Evolutionary conservation across 2,329 filamentous ascomycete species (phyloP), one percentile per base, ranked within the genome.

Genomic region (Chaetomiaceae sp.): DNA sequence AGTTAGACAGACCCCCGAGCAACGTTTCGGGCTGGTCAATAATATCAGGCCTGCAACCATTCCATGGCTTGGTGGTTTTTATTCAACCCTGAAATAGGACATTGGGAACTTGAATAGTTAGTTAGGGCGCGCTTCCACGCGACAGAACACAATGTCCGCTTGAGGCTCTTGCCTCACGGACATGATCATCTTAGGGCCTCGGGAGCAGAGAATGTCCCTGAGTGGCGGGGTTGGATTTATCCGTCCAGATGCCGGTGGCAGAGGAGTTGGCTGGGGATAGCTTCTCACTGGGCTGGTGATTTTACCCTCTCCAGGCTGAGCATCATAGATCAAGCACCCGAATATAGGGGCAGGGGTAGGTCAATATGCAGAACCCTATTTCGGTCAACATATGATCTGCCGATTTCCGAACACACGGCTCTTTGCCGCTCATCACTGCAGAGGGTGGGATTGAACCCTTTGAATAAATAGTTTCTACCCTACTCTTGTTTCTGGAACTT

Each of bases 271-370:
- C 25, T 9, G 25, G 25, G 25, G 9, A 6, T 27, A 9, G 25
- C 9, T 27, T 9, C 25, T 27, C 5, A 27, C 6, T 9, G 25
- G 25, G 9, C 25, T 34, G 36, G 19, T n/a, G 25, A 47, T 9
- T 55, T 61, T 59, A 56, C 49, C 59, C 55, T 44, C 39, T 50
- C 57, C 43, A 58, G 57, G 46, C 54, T 57, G 59, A 58, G 50
- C 36, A 42, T 3, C 4, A 11, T 25, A 37, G 53, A 57, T 59
- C 51, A 54, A 44, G n/a, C 58, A 38, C 49, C 39, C 44, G 37
- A 44, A 31, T 45, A 31, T 38, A 27, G 12, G 15, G 37, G 22
- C 23, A 25, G 36, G 42, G 17, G 31, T 29, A 29, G 22, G 50
- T 55, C 39, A 55, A 57, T 55, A 57, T 59, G 15, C 34, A 42